Conservation (phyloP, 495 filamentous ascomycete genomes). For the Neurospora sp. region DNA sequence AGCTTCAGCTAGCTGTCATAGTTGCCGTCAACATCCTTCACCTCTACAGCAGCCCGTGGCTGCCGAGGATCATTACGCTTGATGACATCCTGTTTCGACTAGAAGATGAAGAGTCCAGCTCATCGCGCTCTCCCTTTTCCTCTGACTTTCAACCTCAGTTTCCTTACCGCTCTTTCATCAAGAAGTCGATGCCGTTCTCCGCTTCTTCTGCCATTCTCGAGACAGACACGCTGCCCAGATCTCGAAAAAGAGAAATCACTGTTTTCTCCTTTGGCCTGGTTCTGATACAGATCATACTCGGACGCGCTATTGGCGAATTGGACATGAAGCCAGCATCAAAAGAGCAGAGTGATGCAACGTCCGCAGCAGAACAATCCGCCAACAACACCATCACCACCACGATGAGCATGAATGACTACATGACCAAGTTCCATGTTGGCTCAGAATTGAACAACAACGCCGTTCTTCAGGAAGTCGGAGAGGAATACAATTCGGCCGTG, state of each 20-base stretch:
- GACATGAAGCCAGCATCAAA: not conserved
- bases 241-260: not conserved
- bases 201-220: not conserved
- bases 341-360: not conserved
- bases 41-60: slow-evolving; percentile 6
- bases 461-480: not conserved
- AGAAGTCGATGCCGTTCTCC: not conserved
- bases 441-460: not conserved
- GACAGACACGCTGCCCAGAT: not conserved
- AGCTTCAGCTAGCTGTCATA: slow-evolving; percentile 7
- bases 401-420: not conserved
- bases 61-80: slow-evolving; percentile 5
- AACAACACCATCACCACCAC: not conserved
- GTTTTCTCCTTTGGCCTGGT: slow-evolving; percentile 2
- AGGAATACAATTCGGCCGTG: not conserved
- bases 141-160: not conserved
- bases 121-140: too few species aligned
- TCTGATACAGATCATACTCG: slow-evolving; percentile 4
- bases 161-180: not conserved
- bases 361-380: not conserved
- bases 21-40: slow-evolving; percentile 7
- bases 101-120: not conserved
- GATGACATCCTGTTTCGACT: slow-evolving; percentile 4
- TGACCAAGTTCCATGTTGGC: not conserved
- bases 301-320: not conserved